These are phyloP conservation scores for Phoma sp. DNA, from an alignment of 2,329 filamentous ascomycete genomes.

Conservation along the genomic window DNA sequence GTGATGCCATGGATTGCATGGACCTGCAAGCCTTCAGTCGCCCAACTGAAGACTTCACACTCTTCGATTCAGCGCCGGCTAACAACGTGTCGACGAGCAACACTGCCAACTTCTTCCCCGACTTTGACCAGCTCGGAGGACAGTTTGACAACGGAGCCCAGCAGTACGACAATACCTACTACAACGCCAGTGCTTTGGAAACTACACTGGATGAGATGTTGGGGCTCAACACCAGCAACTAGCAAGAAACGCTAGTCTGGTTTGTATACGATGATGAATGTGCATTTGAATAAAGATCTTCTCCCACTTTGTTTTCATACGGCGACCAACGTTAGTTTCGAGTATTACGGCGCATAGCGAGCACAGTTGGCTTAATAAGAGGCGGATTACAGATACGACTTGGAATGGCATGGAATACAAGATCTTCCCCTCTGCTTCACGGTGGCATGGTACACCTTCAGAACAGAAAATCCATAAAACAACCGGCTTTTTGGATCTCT, in stretches of 20 bases:
- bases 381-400: constrained; percentile 17
- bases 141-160: constrained; percentile 31
- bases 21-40: constrained; percentile 40
- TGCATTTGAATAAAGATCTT: constrained; percentile 32
- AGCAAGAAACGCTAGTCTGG: constrained; percentile 26
- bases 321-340: constrained; percentile 18
- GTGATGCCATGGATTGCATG: constrained; percentile 54
- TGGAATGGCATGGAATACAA: constrained; percentile 21
- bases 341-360: constrained; percentile 24
- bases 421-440: constrained; percentile 26
- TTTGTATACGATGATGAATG: constrained; percentile 27
- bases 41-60: constrained; percentile 65
- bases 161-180: constrained; percentile 40
- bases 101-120: constrained; percentile 47
- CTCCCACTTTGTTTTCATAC: constrained; percentile 20
- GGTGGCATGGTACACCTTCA: constrained; percentile 24
- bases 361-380: constrained; percentile 22
- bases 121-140: constrained; percentile 49
- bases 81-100: constrained; percentile 32
- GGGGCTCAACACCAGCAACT: constrained; percentile 25
- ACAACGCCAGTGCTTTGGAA: constrained; percentile 16
- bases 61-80: constrained; percentile 55
- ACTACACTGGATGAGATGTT: constrained; percentile 44
- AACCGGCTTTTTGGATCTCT: constrained; percentile 36
- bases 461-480: constrained; percentile 47